Conservation (phyloP, 2,329 filamentous ascomycete species). For the Diaporthe longicolla region DNA sequence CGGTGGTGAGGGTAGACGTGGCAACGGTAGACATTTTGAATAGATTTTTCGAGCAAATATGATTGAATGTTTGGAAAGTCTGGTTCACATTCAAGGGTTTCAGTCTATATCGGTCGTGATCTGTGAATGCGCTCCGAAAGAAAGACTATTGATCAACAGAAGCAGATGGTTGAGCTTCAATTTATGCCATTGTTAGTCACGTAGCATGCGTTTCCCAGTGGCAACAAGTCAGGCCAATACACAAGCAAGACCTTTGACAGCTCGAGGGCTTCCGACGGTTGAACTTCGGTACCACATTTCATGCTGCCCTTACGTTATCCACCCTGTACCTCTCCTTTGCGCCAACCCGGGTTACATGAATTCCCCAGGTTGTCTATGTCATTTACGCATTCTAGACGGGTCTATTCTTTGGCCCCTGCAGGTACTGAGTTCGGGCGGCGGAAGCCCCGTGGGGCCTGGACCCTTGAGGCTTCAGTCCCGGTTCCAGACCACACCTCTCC, state of each 20-base stretch:
- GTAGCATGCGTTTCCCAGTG: background rate
- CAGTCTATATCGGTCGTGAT: background rate
- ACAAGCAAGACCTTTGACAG: background rate
- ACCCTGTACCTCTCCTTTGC: slow-evolving; percentile 1
- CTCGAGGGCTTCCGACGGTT: background rate
- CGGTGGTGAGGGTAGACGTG: background rate
- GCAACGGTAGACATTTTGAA: background rate
- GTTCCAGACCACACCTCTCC: background rate
- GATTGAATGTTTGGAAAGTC: background rate
- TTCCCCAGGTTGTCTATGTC: background rate
- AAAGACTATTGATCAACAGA: background rate
- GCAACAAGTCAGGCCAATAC: background rate
- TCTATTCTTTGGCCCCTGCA: background rate
- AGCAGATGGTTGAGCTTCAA: background rate
- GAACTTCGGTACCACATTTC: background rate
- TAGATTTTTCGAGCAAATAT: background rate
- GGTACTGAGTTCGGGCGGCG: background rate
- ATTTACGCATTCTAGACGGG: background rate
- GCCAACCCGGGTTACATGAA: background rate
- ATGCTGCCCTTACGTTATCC: background rate
- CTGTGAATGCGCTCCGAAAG: background rate
- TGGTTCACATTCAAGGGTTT: background rate
- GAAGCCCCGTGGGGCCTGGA: background rate
- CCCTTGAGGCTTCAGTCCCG: background rate
- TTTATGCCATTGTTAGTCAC: slow-evolving; percentile 2